Evolutionary conservation across 441 rosid genomes (phyloP), one percentile per base, ranked within the genome.

Genomic region (Populus hybrid): DNA sequence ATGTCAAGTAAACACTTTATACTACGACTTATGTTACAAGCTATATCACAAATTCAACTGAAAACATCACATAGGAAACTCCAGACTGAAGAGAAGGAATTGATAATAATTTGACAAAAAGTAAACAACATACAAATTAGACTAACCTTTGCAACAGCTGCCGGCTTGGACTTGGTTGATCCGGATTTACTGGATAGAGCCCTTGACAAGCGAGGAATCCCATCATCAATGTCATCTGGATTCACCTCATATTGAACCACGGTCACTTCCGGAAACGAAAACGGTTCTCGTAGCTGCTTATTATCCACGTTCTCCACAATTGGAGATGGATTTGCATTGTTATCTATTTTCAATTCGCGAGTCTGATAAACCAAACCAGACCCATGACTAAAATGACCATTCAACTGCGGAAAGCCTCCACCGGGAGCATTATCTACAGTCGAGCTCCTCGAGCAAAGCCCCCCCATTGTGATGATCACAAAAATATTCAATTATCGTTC

Each of bases 401-500:
- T 92, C 61, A 78, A 82, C 81, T 84, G 85, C 4, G 89, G 84
- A 78, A 91, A 90, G 93, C 88, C 89, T 88, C 92, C 94, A 85
- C 94, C 84, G 86, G 94, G 95, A 89, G 91, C 95, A 89, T 90
- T 91, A 86, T 94, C 94, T 84, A 94, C 92, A 87, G 89, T 87
- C 57, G 96, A 89, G 80, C 96, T 90, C 95, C 95, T 91, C 83
- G 99, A 94, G 91, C 99, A 94, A 86, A 96, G 88, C 86, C 98
- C 99, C 78, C 99, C 99, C 98, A 96, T 95, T 75, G 80, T 76
- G 72, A 50, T 72, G 76, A 80, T 80, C 75, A 79, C 83, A 63
- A n/a, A 19, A 74, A 53, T 72, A 8, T 12, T 78, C 79, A 86
- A 32, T 70, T 80, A 75, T 69, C 76, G 70, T 79, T 35, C 65